Base-by-base conservation (phyloP, 108 stramenopile species). In the Fragilariopsis cylindrus region DNA sequence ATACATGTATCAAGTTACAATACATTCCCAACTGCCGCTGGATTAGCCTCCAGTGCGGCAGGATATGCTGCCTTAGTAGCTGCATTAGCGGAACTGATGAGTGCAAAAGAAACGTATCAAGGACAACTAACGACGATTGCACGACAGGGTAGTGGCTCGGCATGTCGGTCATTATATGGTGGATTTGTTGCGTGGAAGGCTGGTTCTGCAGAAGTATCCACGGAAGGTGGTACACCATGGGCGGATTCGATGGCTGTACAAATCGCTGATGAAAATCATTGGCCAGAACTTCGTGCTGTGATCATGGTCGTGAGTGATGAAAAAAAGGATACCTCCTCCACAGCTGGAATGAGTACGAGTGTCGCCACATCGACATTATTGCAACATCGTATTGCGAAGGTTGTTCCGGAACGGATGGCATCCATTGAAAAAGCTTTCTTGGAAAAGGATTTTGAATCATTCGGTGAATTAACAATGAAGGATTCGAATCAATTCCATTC, bases 401-500 rank as follows among this genome's bases (percentile, higher is more conserved):
- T 99, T 13, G 92, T 95, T 13, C 83, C 91, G 16, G 74, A 82
- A 58, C 90, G 99, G 16, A 92, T 99, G 90, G 54, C 79, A 55
- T 81, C 71, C 5, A 97, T 99, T 57, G 96, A 96, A 77, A 72
- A 82, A 57, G 98, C 99, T 4, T 97, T 88, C 69, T 67, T 76
- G 48, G 85, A 69, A 60, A 89, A 84, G 74, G 97, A 99, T 78
- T 99, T 99, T 86, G 83, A 75, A 60, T 65, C 87, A 9, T 99
- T 99, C 88, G 99, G 94, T 7, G 75, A 89, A 63, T 58, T 98
- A 8, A 98, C 97, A 62, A 98, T 98, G 99, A 82, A 81, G 71
- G 98, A 98, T 82, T 96, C 95, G 60, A 97, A 97, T 81, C 97
- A 97, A 71, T 99, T 99, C 82, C 99, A 99, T 83, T 95, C 98